phyloP scores from a whole-genome alignment of 2,329 filamentous ascomycete species.

The Mycosphaerelloides madeirae region DNA sequence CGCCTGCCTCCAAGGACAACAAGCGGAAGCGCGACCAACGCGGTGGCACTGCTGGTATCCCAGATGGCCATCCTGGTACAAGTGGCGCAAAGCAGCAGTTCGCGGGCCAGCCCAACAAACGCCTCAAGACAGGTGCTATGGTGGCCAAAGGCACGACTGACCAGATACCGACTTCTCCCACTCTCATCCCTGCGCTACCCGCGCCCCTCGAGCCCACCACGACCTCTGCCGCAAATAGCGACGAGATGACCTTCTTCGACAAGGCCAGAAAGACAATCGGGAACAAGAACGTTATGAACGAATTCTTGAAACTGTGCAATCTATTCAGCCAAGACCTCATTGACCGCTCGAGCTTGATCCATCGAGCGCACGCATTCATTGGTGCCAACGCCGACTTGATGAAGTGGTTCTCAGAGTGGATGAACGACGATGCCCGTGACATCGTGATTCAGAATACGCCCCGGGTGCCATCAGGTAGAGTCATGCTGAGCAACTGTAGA shows the following conservation, averaged over 20 bases:
- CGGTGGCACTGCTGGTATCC: conserved; percentile 44
- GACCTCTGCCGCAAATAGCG: conserved; percentile 67
- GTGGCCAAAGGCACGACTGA: conserved; percentile 17
- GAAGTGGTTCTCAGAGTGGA: conserved; percentile 78
- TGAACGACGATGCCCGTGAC: conserved; percentile 72
- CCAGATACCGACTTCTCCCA: conserved; percentile 66
- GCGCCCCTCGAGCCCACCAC: conserved; percentile 77
- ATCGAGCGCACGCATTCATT: conserved; percentile 80
- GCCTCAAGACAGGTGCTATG: conserved; percentile 54
- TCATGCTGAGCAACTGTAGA: conserved; percentile 93
- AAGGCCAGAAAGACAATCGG: conserved; percentile 93
- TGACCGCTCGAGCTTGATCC: conserved; percentile 73
- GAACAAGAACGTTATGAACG: conserved; percentile 87
- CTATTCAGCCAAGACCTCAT: conserved; percentile 91
- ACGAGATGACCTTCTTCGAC: conserved; percentile 92
- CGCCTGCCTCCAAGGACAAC: conserved; percentile 69
- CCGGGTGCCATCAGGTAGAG: conserved; percentile 68
- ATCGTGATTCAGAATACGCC: conserved; percentile 74
- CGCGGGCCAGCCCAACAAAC: conserved; percentile 47
- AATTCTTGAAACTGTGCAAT: conserved; percentile 96
- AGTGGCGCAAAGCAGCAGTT: conserved; percentile 20
- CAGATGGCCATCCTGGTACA: conserved; percentile 25
- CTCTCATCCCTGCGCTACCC: conserved; percentile 79
- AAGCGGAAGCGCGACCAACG: conserved; percentile 68
- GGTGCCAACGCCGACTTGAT: conserved; percentile 85